phyloP scores from a whole-genome alignment of 345 rosid species.

The Dimocarpus longan region DNA sequence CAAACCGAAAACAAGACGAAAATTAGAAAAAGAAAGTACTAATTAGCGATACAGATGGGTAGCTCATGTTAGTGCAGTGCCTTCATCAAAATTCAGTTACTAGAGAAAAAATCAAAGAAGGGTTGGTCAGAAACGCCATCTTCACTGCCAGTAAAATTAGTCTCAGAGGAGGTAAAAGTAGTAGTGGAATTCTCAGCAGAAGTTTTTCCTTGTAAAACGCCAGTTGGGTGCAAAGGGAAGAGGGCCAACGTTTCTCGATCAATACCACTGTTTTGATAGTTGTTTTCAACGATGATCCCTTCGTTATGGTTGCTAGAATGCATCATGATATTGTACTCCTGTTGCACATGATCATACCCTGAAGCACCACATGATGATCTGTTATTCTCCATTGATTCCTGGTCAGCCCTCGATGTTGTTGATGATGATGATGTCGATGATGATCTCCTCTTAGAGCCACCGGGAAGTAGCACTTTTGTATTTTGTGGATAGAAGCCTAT shows the following conservation, averaged over 20 bases:
- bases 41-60: background rate
- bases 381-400: constrained; percentile 13
- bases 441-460: constrained; percentile 35
- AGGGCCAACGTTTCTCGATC: constrained; percentile 46
- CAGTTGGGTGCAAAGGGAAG: constrained; percentile 65
- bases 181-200: constrained; percentile 16
- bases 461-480: constrained; percentile 33
- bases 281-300: background rate
- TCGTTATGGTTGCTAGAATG: background rate
- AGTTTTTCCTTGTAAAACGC: constrained; percentile 27
- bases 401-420: background rate
- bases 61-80: constrained; percentile 11
- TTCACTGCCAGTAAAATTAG: constrained; percentile 9
- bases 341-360: constrained; percentile 13
- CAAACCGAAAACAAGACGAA: constrained; percentile 4
- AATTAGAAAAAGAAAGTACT: background rate
- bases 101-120: constrained; percentile 47
- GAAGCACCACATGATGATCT: background rate
- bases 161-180: constrained; percentile 16
- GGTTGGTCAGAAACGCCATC: constrained; percentile 23
- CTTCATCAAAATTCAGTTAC: background rate
- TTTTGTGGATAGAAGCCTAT: constrained; percentile 41
- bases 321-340: background rate
- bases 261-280: background rate
- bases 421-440: background rate